Base-by-base conservation (phyloP, 768 basidiomycete species). In the Mycena epipterygia region DNA sequence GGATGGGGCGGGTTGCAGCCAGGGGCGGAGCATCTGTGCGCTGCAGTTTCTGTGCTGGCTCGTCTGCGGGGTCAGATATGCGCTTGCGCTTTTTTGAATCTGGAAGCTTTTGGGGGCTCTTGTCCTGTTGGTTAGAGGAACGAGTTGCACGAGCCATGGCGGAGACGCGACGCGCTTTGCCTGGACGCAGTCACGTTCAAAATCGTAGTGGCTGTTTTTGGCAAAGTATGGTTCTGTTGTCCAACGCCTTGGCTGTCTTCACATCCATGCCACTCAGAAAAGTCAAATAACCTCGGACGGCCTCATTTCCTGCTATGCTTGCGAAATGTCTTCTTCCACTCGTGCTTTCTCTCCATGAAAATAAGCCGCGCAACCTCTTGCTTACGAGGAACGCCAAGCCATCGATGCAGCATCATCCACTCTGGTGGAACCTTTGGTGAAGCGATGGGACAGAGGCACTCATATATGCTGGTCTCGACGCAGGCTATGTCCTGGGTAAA, bases 101-200 rank as follows among this genome's bases (percentile, higher is more conserved):
- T 62, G 59, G 59, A 81, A 84, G 75, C 73, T 74, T 59, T 77
- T 77, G 57, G 78, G 72, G 53, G 63, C 70, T 79, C 61, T 81
- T 76, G 62, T 79, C 79, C 44, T 81, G 82, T 56, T 84, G 77
- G 49, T 85, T 81, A 37, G 89, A 84, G 74, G 91, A 91, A 76
- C 93, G 90, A 79, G 93, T 94, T 78, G 93, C 88, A 73, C 94
- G 87, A 71, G 92, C 92, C 94, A 95, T 94, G 9, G 8, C 21
- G 14, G 1, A 27, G 55, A 73, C 72, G 72, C 72, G 72, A 61
- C 72, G 61, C 59, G 66, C 48, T 56, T n/a, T 33, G 35, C 21
- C 23, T 2, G 8, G 23, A 67, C 6, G 30, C 19, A 46, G 42
- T 27, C 27, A 53, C 56, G 66, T 57, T 66, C 27, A 44, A 14